Percentiles rank a stretch among this genome's conserved stretches.
These are phyloP conservation scores for Cladophialophora immunda DNA, from an alignment of 2,329 filamentous ascomycete genomes.

Conservation along the genomic window DNA sequence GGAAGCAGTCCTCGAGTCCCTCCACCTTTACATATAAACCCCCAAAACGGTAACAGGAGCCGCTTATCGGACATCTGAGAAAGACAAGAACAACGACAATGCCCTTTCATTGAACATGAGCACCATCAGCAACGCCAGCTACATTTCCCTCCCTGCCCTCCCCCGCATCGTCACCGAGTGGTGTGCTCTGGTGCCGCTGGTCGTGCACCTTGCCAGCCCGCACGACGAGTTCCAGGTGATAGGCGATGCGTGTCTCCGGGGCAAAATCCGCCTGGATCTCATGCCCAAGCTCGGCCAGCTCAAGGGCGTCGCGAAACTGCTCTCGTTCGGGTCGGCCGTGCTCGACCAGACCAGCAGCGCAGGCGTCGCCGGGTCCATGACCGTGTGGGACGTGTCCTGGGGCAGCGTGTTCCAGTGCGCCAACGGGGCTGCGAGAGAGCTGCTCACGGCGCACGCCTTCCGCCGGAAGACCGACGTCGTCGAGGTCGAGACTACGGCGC, in stretches of 20 bases:
- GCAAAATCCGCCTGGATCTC: conserved; percentile 17
- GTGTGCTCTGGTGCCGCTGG: conserved; percentile 4
- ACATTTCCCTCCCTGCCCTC: conserved; percentile 2
- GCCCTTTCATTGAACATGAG: not conserved
- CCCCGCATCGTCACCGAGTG: conserved; percentile 8
- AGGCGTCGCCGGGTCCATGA: conserved; percentile 5
- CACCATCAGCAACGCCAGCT: not conserved
- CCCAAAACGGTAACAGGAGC: not conserved
- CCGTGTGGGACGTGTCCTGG: conserved; percentile 4
- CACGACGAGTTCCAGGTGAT: conserved; percentile 12
- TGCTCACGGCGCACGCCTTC: conserved; percentile 3
- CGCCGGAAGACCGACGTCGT: not conserved
- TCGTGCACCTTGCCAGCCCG: conserved; percentile 2
- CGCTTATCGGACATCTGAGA: not conserved
- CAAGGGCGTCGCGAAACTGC: not conserved
- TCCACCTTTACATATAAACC: not conserved
- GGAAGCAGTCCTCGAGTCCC: not conserved
- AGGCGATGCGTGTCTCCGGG: conserved; percentile 5
- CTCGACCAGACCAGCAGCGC: conserved; percentile 9
- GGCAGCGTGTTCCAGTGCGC: conserved; percentile 5
- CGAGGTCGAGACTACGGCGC: not conserved
- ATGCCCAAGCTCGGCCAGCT: conserved; percentile 20
- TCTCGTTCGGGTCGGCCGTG: not conserved
- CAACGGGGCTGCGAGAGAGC: not conserved
- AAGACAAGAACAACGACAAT: not conserved